Evolutionary conservation across 768 basidiomycete genomes (phyloP), one percentile per base, ranked within the genome.

Genomic region (Leucocoprinus leucothites): DNA sequence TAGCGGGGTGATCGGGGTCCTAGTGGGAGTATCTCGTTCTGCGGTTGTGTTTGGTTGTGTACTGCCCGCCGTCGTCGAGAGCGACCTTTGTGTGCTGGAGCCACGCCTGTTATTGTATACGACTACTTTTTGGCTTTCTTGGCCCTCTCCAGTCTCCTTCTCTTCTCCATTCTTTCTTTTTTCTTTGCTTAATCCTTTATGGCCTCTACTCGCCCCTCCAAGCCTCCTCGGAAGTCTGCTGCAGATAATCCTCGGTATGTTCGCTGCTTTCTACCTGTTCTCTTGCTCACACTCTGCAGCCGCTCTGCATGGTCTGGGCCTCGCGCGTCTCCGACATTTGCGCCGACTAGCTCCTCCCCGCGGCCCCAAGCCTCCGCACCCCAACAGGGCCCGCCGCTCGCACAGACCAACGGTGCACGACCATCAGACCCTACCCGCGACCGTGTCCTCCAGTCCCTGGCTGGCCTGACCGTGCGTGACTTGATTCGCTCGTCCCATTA

Each of bases 321-420:
- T 51, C 83, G 88, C 54, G 75, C 84, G 53, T 87, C 88, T 48
- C 84, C 87, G 16, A 86, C 86, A 2, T 89, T 84, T 70, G 85
- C 86, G 57, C 79, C 87, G 1, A 70, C 78, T 35, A 68, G 60
- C 58, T 69, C 63, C 57, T 63, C 73, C 28, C 68, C 71, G 48
- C 71, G 74, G 40, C 66, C 74, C 24, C 69, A 72, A 44, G 66
- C 62, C 60, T 47, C 62, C 49, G 57, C 68, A 61, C 52, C 79
- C 53, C 50, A 65, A 58, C 63, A 72, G 64, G 69, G 67, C 64
- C 61, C 63, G n/a, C 72, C 81, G 38, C 67, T 75, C 35, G 65
- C 71, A 41, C 75, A 79, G 62, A 54, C 77, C 24, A 85, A 83
- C 61, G 82, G 80, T 58, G 68, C 73, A 56, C 67, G 76, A 53